These are phyloP conservation scores for Talaromyces borbonicus DNA, from an alignment of 495 filamentous ascomycete species.

Conservation along the genomic window DNA sequence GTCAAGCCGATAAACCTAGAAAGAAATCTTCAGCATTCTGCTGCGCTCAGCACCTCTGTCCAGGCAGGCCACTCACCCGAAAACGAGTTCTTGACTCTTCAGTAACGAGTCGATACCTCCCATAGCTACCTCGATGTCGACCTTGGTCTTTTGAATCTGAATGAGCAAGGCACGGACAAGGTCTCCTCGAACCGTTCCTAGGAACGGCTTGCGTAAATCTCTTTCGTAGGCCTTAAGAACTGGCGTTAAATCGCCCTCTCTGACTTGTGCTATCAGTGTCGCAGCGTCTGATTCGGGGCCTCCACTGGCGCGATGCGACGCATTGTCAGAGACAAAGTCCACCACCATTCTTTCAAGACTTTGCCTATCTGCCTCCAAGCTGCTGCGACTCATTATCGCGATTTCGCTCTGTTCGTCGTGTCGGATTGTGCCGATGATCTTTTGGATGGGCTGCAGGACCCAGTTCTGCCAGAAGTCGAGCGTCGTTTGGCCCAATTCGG, in stretches of 20 bases:
- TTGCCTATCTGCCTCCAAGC: conserved; percentile 75
- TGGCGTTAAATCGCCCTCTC: conserved; percentile 86
- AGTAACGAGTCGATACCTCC: conserved; percentile 86
- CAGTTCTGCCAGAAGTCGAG: conserved; percentile 93
- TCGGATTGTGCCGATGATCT: conserved; percentile 81
- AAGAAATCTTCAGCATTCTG: conserved; percentile 20
- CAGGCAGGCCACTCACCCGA: conserved; percentile 48
- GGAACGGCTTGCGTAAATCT: conserved; percentile 69
- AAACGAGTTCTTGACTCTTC: conserved; percentile 94
- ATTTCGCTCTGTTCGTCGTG: conserved; percentile 88
- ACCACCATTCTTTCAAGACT: conserved; percentile 96
- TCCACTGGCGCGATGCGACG: conserved; percentile 34
- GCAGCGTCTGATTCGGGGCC: conserved; percentile 46
- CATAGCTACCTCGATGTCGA: conserved; percentile 92
- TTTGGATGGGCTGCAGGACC: conserved; percentile 75
- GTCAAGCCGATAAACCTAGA: conserved; percentile 77
- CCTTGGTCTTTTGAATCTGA: conserved; percentile 97
- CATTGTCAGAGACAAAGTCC: conserved; percentile 79
- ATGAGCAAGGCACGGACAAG: conserved; percentile 86
- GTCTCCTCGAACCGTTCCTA: conserved; percentile 71
- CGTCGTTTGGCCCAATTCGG: conserved; percentile 61
- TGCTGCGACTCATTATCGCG: conserved; percentile 87
- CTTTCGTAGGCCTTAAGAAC: conserved; percentile 84
- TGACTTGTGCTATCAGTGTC: conserved; percentile 63
- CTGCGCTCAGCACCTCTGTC: neutral